A percentile compares a stretch with the other conserved stretches of the same genome.
These are phyloP conservation scores for Avena atlantica DNA, from an alignment of 176 grass and related monocot genomes.

Conservation along the genomic window DNA sequence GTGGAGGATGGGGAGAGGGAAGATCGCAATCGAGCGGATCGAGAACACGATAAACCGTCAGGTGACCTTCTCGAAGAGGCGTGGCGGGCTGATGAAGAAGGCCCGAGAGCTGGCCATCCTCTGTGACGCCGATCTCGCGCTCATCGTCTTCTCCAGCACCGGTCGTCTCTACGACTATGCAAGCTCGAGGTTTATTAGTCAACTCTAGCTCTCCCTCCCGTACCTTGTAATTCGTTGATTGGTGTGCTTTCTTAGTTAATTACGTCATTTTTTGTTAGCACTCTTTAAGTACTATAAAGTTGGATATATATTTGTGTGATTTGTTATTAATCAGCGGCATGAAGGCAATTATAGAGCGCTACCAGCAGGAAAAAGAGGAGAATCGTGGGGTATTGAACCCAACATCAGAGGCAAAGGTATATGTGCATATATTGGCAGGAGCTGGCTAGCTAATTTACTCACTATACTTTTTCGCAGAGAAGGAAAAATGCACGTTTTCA, in stretches of 20 bases:
- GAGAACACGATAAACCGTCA: conserved; percentile 34
- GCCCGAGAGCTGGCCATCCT: conserved; percentile 39
- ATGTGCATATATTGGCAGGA: not conserved
- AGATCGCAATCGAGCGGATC: conserved; percentile 41
- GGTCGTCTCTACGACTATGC: conserved; percentile 40
- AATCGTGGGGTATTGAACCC: conserved; percentile 25
- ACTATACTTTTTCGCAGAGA: not conserved
- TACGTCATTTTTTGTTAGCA: not conserved
- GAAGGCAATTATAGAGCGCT: conserved; percentile 40
- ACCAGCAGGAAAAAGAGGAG: conserved; percentile 44
- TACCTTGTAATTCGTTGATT: not conserved
- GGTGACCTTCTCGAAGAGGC: conserved; percentile 50
- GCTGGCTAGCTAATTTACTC: not conserved
- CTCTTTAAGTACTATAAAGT: not conserved
- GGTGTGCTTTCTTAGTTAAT: not conserved
- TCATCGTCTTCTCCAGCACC: conserved; percentile 50
- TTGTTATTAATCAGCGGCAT: conserved; percentile 28
- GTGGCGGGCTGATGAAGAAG: conserved; percentile 47
- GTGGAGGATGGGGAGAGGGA: conserved; percentile 24
- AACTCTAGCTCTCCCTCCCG: not conserved
- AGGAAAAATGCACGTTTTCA: not conserved
- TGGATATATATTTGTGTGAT: too few relatives aligned
- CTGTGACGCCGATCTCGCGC: conserved; percentile 24
- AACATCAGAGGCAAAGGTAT: conserved; percentile 46
- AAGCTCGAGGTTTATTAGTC: not conserved